These are phyloP conservation scores for Deinandra increscens DNA, from an alignment of 129 eudicot genomes.

Conservation along the genomic window DNA sequence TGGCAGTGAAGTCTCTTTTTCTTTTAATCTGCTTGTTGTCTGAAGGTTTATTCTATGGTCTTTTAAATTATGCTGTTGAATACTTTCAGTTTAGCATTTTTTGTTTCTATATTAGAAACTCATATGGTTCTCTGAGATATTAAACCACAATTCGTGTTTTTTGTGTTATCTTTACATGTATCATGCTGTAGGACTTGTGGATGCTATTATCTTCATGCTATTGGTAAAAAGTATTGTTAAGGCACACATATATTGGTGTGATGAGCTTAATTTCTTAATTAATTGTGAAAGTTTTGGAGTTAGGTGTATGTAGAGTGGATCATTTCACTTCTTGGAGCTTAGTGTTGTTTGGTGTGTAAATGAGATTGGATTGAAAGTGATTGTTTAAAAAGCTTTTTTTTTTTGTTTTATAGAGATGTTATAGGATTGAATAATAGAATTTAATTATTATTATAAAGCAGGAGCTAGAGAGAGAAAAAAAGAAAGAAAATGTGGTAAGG, in stretches of 20 bases:
- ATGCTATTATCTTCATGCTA: not conserved
- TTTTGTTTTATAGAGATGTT: not conserved
- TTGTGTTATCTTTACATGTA: too few relatives aligned
- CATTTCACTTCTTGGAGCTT: not conserved
- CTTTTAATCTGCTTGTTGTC: not conserved
- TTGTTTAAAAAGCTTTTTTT: too few relatives aligned
- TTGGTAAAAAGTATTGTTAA: not conserved
- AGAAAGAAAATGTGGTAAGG: not conserved
- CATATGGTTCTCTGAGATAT: too few relatives aligned
- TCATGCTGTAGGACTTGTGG: not conserved
- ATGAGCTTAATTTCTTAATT: not conserved
- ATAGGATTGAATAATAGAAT: too few relatives aligned
- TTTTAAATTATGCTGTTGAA: not conserved
- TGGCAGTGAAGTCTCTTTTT: too few relatives aligned
- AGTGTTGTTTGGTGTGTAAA: not conserved
- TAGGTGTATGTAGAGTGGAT: not conserved
- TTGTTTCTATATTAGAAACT: not conserved
- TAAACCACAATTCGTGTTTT: too few relatives aligned
- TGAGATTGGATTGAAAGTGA: not conserved
- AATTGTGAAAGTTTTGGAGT: not conserved
- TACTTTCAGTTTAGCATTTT: not conserved
- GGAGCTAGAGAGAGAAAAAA: too few relatives aligned
- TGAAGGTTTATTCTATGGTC: not conserved
- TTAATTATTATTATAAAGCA: too few relatives aligned
- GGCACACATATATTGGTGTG: not conserved